These are phyloP conservation scores for Torulaspora delbrueckii DNA, from an alignment of 805 yeast genomes.

Conservation along the genomic window DNA sequence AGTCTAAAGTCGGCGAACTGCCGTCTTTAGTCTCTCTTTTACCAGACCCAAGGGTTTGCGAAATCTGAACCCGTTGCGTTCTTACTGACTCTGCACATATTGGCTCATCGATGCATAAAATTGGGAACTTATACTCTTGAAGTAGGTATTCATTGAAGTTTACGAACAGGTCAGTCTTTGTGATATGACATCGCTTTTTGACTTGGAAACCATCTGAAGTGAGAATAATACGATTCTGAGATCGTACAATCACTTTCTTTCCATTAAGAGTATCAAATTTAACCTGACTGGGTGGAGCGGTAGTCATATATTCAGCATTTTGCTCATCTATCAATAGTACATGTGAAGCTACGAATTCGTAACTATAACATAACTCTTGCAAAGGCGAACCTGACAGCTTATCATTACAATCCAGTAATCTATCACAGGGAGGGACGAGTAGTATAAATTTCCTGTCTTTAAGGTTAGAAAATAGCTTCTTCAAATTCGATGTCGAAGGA, in stretches of 20 bases:
- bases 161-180: slow-evolving; percentile 44
- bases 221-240: slow-evolving; percentile 46
- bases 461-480: slow-evolving; percentile 43
- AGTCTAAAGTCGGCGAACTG: not conserved
- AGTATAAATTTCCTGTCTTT: slow-evolving; percentile 51
- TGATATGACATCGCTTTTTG: slow-evolving; percentile 42
- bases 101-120: slow-evolving; percentile 55
- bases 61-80: not conserved
- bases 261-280: slow-evolving; percentile 52
- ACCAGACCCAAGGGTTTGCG: not conserved
- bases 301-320: not conserved
- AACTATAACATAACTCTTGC: slow-evolving; percentile 50
- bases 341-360: slow-evolving; percentile 61
- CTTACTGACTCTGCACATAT: slow-evolving; percentile 41
- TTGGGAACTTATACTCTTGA: slow-evolving; percentile 49
- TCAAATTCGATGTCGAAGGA: slow-evolving; percentile 44
- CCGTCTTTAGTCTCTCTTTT: not conserved
- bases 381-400: slow-evolving; percentile 38
- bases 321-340: slow-evolving; percentile 41
- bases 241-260: slow-evolving; percentile 47
- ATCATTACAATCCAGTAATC: slow-evolving; percentile 42
- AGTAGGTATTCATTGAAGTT: slow-evolving; percentile 59
- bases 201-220: slow-evolving; percentile 56
- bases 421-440: slow-evolving; percentile 57
- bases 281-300: slow-evolving; percentile 32